These are phyloP conservation scores for Oryza meyeriana DNA, from an alignment of 176 grass and related monocot species.

Conservation along the genomic window DNA sequence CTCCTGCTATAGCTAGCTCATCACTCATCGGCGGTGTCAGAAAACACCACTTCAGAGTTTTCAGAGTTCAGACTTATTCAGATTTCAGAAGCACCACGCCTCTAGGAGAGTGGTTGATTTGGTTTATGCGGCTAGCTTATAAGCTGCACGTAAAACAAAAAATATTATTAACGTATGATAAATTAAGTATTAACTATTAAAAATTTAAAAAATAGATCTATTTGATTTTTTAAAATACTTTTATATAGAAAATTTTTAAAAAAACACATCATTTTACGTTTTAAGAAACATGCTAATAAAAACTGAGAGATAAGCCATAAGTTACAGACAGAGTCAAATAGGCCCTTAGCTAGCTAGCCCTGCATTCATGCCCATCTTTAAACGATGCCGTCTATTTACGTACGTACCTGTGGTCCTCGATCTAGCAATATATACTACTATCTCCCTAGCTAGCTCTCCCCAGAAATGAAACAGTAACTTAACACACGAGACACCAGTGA, in stretches of 20 bases:
- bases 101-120: too few relatives aligned
- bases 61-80: slow-evolving; percentile 7
- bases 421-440: neutral
- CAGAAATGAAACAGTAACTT: neutral
- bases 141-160: too few relatives aligned
- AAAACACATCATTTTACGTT: too few relatives aligned
- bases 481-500: neutral
- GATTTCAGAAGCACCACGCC: neutral
- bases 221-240: too few relatives aligned
- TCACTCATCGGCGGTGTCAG: neutral
- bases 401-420: slow-evolving; percentile 11
- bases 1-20: neutral
- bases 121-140: too few relatives aligned
- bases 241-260: too few relatives aligned
- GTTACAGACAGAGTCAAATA: too few relatives aligned
- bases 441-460: neutral
- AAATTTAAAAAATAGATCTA: too few relatives aligned
- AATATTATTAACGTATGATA: too few relatives aligned
- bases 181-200: too few relatives aligned
- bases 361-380: slow-evolving; percentile 16
- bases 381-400: slow-evolving; percentile 7
- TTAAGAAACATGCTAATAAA: too few relatives aligned
- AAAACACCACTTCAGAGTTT: neutral
- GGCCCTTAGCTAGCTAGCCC: neutral
- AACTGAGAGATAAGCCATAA: too few relatives aligned